These are phyloP conservation scores for Monosporascus sp. DNA, from an alignment of 2,329 filamentous ascomycete species.

Conservation along the genomic window DNA sequence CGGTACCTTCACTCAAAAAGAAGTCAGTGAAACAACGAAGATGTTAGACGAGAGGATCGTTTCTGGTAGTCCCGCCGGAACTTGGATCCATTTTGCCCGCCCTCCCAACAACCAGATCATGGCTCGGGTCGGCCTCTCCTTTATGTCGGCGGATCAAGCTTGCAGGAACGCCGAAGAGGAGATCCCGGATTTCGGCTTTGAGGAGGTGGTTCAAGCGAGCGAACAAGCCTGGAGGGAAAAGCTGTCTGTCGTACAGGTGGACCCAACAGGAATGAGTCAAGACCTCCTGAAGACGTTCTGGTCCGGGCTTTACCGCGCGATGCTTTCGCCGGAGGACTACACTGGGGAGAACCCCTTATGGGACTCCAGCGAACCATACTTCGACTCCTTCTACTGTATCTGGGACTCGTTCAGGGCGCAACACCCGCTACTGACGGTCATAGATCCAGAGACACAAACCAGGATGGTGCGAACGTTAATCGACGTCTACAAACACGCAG, in stretches of 20 bases:
- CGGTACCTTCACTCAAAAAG: constrained; percentile 50
- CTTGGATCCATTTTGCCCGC: constrained; percentile 56
- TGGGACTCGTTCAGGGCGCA: constrained; percentile 72
- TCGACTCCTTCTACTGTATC: constrained; percentile 63
- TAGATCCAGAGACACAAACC: constrained; percentile 63
- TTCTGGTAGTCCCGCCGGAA: constrained; percentile 40
- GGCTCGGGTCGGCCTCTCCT: constrained; percentile 68
- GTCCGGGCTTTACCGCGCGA: constrained; percentile 62
- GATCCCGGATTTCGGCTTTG: constrained; percentile 61
- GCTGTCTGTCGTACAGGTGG: constrained; percentile 52
- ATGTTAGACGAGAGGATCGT: constrained; percentile 26
- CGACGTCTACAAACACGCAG: constrained; percentile 63
- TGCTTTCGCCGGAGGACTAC: constrained; percentile 71
- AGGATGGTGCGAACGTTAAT: constrained; percentile 66
- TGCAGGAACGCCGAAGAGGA: constrained; percentile 65
- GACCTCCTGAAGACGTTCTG: constrained; percentile 61
- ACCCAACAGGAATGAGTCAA: constrained; percentile 47
- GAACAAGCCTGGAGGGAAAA: constrained; percentile 59
- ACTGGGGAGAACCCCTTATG: constrained; percentile 70
- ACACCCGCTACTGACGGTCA: constrained; percentile 64
- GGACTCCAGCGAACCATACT: constrained; percentile 65
- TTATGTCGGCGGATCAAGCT: constrained; percentile 61
- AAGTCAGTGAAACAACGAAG: constrained; percentile 28
- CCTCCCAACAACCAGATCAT: constrained; percentile 44
- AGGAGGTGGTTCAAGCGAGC: constrained; percentile 45